Evolutionary conservation across 2,329 filamentous ascomycete genomes (phyloP).

Genomic region (Hypoxylon sp.): DNA sequence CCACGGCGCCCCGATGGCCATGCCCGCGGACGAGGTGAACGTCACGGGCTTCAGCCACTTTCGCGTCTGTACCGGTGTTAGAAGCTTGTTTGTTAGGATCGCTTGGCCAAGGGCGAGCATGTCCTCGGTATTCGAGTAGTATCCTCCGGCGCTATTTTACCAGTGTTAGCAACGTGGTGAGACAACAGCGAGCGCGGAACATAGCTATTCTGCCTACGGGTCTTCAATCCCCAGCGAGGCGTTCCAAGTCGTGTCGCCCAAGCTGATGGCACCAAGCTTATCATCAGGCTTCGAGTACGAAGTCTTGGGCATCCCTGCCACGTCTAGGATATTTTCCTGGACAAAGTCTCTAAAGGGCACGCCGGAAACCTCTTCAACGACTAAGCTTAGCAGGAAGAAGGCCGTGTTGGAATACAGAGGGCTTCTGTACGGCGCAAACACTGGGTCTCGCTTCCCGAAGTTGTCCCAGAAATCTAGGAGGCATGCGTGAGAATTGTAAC

Average conservation of each 20-base stretch:
- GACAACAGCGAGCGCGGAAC: not conserved
- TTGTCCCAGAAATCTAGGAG: slow-evolving; percentile 39
- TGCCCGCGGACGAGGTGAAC: slow-evolving; percentile 49
- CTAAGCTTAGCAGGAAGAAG: slow-evolving; percentile 54
- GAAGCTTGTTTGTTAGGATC: slow-evolving; percentile 53
- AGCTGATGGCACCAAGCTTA: slow-evolving; percentile 48
- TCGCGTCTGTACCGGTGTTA: slow-evolving; percentile 50
- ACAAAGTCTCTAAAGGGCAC: slow-evolving; percentile 51
- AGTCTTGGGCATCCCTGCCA: slow-evolving; percentile 53
- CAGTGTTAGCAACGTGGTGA: not conserved
- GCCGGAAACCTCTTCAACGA: slow-evolving; percentile 54
- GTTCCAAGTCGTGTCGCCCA: slow-evolving; percentile 47
- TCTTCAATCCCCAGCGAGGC: slow-evolving; percentile 46
- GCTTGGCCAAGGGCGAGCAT: slow-evolving; percentile 52
- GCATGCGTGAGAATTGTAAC: slow-evolving; percentile 8
- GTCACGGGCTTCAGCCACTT: slow-evolving; percentile 55
- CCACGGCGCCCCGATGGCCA: slow-evolving; percentile 56
- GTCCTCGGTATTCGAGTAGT: slow-evolving; percentile 53
- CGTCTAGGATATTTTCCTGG: slow-evolving; percentile 51
- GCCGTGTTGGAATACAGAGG: slow-evolving; percentile 60
- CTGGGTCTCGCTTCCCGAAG: slow-evolving; percentile 47
- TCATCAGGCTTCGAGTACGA: slow-evolving; percentile 47
- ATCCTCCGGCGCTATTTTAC: slow-evolving; percentile 47
- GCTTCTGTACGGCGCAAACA: slow-evolving; percentile 53
- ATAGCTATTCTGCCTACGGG: slow-evolving; percentile 41